Percentiles rank a stretch among this genome's conserved stretches.
These are phyloP conservation scores for Epichloe gansuensis DNA, from an alignment of 2,329 filamentous ascomycete genomes.

Conservation along the genomic window DNA sequence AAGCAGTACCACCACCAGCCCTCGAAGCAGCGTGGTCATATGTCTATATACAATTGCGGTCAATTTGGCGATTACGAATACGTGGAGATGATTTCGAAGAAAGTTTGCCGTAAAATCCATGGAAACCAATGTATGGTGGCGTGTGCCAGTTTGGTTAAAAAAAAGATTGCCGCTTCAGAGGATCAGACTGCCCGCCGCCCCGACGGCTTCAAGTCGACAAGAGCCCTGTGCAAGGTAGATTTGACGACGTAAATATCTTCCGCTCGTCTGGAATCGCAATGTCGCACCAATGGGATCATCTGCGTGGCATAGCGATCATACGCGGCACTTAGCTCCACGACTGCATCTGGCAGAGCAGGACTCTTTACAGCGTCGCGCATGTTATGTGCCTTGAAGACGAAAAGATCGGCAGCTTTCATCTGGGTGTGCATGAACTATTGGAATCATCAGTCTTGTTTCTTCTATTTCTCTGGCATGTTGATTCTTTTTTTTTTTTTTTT, in stretches of 20 bases:
- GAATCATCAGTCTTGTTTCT: neutral
- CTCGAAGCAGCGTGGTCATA: too few species aligned
- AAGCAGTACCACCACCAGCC: too few species aligned
- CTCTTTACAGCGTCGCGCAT: neutral
- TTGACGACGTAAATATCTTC: neutral
- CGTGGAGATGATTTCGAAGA: too few species aligned
- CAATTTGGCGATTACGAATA: too few species aligned
- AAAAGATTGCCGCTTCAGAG: neutral
- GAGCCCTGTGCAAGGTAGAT: neutral
- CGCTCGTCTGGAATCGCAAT: neutral
- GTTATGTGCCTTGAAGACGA: slow-evolving; percentile 1
- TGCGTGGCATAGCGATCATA: neutral
- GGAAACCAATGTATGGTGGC: too few species aligned
- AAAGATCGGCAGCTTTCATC: neutral
- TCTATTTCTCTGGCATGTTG: neutral
- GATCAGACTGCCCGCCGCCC: neutral
- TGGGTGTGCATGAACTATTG: neutral
- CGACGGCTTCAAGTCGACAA: neutral
- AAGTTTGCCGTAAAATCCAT: too few species aligned
- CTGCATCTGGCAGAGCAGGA: neutral
- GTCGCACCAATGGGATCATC: neutral
- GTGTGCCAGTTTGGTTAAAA: too few species aligned
- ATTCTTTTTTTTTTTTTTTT: neutral
- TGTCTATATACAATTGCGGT: too few species aligned
- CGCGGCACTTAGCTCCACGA: neutral